Conservation (phyloP, 73 alveolate species). For the Tetrahymena borealis region DNA sequence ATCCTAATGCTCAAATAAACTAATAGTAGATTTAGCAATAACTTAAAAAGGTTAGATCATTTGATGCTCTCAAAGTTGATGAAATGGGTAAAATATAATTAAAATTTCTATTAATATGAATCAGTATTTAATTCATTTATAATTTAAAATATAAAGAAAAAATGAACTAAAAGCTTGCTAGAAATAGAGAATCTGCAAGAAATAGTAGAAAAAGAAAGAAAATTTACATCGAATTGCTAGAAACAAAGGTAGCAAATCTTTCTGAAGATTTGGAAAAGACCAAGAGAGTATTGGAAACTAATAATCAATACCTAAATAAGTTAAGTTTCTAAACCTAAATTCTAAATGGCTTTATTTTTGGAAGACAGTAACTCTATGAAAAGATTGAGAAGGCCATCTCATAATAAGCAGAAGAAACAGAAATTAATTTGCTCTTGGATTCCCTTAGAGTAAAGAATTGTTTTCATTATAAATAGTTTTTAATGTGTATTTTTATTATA, state of each 20-base stretch:
- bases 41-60: neutral
- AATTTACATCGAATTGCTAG: constrained; percentile 21
- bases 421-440: constrained; percentile 13
- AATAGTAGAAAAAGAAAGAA: constrained; percentile 39
- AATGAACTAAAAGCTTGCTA: neutral
- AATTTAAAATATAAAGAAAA: neutral
- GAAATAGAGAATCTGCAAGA: constrained; percentile 37
- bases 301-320: neutral
- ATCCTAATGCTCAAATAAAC: neutral
- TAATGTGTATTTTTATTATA: neutral
- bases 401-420: constrained; percentile 11
- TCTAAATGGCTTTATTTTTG: constrained; percentile 11
- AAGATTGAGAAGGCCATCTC: constrained; percentile 16
- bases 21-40: neutral
- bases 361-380: constrained; percentile 32
- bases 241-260: constrained; percentile 11
- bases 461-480: neutral
- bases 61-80: neutral
- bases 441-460: constrained; percentile 6
- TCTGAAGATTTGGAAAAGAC: constrained; percentile 24
- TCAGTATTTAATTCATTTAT: no score
- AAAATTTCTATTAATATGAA: no score
- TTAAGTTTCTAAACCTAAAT: constrained; percentile 7
- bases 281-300: constrained; percentile 10
- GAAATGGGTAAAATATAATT: neutral